Base-by-base conservation (phyloP, 169 alveolate species). In the Plasmodium gallinaceum region DNA sequence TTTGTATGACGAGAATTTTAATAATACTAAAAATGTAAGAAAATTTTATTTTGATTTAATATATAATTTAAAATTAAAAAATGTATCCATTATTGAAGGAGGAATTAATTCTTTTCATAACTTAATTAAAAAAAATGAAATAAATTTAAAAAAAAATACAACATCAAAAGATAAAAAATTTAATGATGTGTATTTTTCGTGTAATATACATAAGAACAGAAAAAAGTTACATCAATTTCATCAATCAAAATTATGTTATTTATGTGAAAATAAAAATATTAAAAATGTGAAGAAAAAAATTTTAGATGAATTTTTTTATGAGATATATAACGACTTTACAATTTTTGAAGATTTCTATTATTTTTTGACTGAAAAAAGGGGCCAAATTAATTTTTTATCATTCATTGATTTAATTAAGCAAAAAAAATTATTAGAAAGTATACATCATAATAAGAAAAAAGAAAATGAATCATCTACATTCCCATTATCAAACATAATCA, bases 51-150 rank as follows among this genome's bases (percentile, higher is more conserved):
- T 45, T 9, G 48, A 83, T 16, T 43, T 83, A 26, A 20, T 83
- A 46, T 83, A 54, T 68, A 65, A 32, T 1, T 57, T 58, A 2
- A 68, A 83, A 12, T 4, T 66, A 12, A 83, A 62, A 60, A 54
- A 83, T 1, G 91, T 83, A n/a, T 46, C 85, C 2, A 83, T 83
- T 24, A 69, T 83, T 70, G 91, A 83, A 24, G 91, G 91, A 12
- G 90, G 91, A 10, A 83, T 83, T n/a, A 69, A 83, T 58, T 66
- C 91, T 26, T 83, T 66, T 43, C 91, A 83, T 46, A 76, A 14
- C 39, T 45, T 76, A 48, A 74, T 74, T 24, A 39, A 46, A 14
- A 46, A 46, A 12, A 6, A 61, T 18, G 16, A 7, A 22, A 1
- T 24, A 12, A 48, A 76, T 45, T 58, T 14, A 12, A 6, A 24